Evolutionary conservation across 2,329 filamentous ascomycete genomes (phyloP), one percentile per base, ranked within the genome.

Genomic region (Phialophora verrucosa): DNA sequence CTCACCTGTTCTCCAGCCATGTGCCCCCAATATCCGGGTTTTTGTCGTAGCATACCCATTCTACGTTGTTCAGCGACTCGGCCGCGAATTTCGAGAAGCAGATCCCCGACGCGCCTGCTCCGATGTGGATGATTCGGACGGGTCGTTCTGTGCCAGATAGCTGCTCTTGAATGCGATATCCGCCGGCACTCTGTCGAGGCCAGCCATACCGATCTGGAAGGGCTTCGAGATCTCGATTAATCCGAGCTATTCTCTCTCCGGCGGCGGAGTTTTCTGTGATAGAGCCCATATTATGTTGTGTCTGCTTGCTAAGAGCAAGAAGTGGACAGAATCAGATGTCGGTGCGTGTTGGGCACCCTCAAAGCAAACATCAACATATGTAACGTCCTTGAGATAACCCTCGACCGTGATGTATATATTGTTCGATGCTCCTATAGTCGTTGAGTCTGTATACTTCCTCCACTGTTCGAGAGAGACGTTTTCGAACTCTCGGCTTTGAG

Each of bases 11-110:
- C 63, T 74, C 73, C 8, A 70, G 68, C 75, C 74, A 77, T 1
- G 75, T 75, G 1, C 75, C 75, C 1, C 74, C 75, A 17, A 77
- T 56, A 14, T 75, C 73, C 6, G 23, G n/a, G 14, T 75, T 75
- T 56, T 71, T 71, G 27, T 75, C 73, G 20, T 73, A 74, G 17
- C 73, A 70, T 3, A 51, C 57, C 11, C 71, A 63, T 29, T 71
- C 64, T 12, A 72, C 54, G 53, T 68, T 71, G 8, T 31, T 35
- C 27, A 65, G 27, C 5, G 8, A 23, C 29, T 70, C 56, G 1
- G 59, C 35, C 29, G 59, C 29, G 47, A 76, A 74, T 57, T 59
- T 59, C 31, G 67, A 20, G 23, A 62, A 60, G 29, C 42, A 73
- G 54, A 80, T 76, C 14, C 75, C 78, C 8, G 75, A 70, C 14